A percentile compares a stretch with the other conserved stretches of the same genome.
These are phyloP conservation scores for Cairneyella variabilis DNA, from an alignment of 495 filamentous ascomycete species.

Conservation along the genomic window DNA sequence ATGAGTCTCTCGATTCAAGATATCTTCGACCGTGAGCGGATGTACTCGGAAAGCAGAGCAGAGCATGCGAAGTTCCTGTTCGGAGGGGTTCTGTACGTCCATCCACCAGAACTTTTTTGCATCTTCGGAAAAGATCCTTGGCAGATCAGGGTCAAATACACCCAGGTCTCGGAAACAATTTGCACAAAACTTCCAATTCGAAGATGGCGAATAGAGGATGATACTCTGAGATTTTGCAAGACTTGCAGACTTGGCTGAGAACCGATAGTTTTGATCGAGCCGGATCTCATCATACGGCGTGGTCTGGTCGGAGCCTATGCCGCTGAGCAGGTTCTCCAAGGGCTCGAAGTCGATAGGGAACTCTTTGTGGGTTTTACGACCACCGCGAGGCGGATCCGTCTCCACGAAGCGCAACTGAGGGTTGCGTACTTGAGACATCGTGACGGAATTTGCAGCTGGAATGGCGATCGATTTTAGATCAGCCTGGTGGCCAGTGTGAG, in stretches of 20 bases:
- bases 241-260: not conserved
- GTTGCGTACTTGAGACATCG: too few species aligned
- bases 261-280: not conserved
- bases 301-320: not conserved
- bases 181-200: not conserved
- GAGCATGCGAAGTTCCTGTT: slow-evolving; percentile 77
- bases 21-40: slow-evolving; percentile 89
- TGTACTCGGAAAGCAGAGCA: slow-evolving; percentile 88
- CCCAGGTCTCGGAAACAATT: not conserved
- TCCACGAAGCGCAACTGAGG: too few species aligned
- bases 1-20: slow-evolving; percentile 81
- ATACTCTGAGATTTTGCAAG: not conserved
- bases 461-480: too few species aligned
- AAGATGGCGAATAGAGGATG: slow-evolving; percentile 2
- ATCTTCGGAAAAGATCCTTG: slow-evolving; percentile 1
- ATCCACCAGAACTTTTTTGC: slow-evolving; percentile 87
- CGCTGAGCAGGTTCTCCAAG: not conserved
- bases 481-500: too few species aligned
- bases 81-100: slow-evolving; percentile 81
- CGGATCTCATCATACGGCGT: not conserved
- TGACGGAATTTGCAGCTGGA: too few species aligned
- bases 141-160: not conserved
- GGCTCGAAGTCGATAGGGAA: not conserved
- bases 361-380: too few species aligned
- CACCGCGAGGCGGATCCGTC: too few species aligned